Evolutionary conservation across 2,329 filamentous ascomycete species (phyloP), one percentile per base, ranked within the genome.

Genomic region (Neopestalotiopsis sp.): DNA sequence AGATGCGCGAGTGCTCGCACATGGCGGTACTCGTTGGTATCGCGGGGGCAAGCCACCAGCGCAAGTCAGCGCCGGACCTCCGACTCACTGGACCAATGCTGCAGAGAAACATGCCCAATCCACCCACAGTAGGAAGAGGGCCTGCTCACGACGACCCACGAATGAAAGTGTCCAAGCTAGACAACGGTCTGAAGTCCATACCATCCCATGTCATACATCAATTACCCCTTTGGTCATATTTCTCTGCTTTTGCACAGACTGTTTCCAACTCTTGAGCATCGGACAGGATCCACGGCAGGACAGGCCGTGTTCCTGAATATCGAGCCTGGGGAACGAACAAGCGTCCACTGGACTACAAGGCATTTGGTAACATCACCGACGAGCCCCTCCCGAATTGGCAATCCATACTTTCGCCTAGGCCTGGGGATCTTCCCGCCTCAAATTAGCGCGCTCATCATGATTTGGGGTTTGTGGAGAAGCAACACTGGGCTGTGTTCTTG

Each of bases 351-450:
- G 59, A 38, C 45, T 52, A 40, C n/a, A 40, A 4, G 34, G n/a
- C 32, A 34, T 34, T 17, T 57, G 49, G 49, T 24, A 66, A 58
- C 40, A 60, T 67, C 24, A 42, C 65, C 52, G 56, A 67, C 30
- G 32, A 42, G 34, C 56, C 56, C 30, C 32, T 59, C 58, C 65
- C 52, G 13, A 12, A 60, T 67, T 59, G 65, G 65, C 52, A 59
- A 67, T 42, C n/a, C 28, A 38, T 63, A 34, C 59, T 56, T 42
- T 38, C 38, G 32, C 45, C 32, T 45, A 60, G 40, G 20, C 59
- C 38, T 63, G 66, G 58, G 56, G 57, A 67, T 67, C 66, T 32
- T 67, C 66, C 57, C 66, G 66, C 66, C 32, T 38, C 66, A 49
- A 67, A 67, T 34, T 52, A 67, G 45, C 42, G 66, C 45, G 40